Percentiles rank a stretch among this genome's conserved stretches.
These are phyloP conservation scores for Apiotrichum veenhuisii DNA, from an alignment of 1,284 basidiomycete genomes.

Conservation along the genomic window DNA sequence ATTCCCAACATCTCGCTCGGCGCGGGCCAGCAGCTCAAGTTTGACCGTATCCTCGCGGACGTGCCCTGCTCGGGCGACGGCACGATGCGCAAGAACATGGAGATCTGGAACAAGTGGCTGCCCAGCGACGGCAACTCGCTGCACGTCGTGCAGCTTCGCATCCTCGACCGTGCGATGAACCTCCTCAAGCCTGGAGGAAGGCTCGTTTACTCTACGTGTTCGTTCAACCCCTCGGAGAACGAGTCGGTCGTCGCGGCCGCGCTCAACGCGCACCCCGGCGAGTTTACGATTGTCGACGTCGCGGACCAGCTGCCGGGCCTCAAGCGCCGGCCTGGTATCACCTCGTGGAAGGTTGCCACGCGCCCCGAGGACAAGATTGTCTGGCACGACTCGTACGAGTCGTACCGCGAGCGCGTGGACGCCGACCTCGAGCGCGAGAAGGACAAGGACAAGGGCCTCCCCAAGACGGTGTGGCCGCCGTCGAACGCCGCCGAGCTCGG, in stretches of 20 bases:
- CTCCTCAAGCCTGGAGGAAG: conserved; percentile 81
- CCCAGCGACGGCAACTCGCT: conserved; percentile 85
- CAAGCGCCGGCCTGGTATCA: conserved; percentile 69
- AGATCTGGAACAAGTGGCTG: conserved; percentile 93
- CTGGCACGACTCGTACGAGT: conserved; percentile 38
- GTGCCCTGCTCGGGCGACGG: conserved; percentile 96
- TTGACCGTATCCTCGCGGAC: conserved; percentile 92
- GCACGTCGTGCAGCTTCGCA: conserved; percentile 89
- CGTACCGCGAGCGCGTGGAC: conserved; percentile 28
- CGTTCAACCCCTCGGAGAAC: conserved; percentile 95
- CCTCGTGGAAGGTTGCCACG: conserved; percentile 63
- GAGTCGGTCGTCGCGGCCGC: conserved; percentile 92
- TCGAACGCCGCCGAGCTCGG: conserved; percentile 59
- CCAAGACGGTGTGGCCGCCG: conserved; percentile 75
- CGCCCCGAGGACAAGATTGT: conserved; percentile 28
- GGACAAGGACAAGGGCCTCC: conserved; percentile 54
- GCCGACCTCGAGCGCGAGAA: conserved; percentile 31
- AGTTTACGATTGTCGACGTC: conserved; percentile 78
- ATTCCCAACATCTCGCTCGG: conserved; percentile 67
- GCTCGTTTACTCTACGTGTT: conserved; percentile 97
- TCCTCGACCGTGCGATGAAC: conserved; percentile 85
- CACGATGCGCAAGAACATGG: conserved; percentile 88
- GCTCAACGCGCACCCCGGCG: conserved; percentile 68
- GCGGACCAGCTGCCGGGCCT: conserved; percentile 67
- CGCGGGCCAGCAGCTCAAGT: conserved; percentile 58